phyloP scores from a whole-genome alignment of 192 early-diverging fungal species.

The Gigaspora rosea region DNA sequence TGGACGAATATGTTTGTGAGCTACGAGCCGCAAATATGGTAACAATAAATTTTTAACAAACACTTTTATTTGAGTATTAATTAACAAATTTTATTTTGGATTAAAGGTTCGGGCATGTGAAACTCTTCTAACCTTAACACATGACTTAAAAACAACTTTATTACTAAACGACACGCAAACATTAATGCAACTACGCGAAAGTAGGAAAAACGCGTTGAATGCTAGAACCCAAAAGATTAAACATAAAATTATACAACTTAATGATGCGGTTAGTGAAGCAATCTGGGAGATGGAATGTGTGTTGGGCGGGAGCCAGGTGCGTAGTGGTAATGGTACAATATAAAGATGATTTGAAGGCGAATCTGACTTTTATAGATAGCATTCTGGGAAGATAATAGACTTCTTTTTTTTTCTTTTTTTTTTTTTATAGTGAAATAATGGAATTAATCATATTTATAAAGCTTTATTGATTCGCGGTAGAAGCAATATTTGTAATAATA shows the following conservation, averaged over 20 bases:
- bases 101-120: constrained; percentile 19
- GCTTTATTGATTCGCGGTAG: no score
- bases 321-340: no score
- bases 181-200: constrained; percentile 11
- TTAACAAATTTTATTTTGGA: not conserved
- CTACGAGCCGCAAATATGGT: constrained; percentile 29
- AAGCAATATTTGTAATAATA: no score
- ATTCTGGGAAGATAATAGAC: no score
- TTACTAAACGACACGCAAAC: constrained; percentile 31
- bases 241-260: constrained; percentile 23
- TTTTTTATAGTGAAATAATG: no score
- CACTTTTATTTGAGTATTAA: not conserved
- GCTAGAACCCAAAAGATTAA: constrained; percentile 26
- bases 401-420: no score
- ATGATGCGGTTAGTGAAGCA: constrained; percentile 20
- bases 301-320: not conserved
- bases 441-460: no score
- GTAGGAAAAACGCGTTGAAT: constrained; percentile 12
- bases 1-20: constrained; percentile 22
- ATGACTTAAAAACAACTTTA: constrained; percentile 28
- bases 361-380: no score
- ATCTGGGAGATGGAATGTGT: constrained; percentile 35
- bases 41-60: not conserved
- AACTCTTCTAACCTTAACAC: constrained; percentile 25
- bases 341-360: no score